phyloP scores from a whole-genome alignment of 768 basidiomycete species.

The Mrakia hoshinonis region DNA sequence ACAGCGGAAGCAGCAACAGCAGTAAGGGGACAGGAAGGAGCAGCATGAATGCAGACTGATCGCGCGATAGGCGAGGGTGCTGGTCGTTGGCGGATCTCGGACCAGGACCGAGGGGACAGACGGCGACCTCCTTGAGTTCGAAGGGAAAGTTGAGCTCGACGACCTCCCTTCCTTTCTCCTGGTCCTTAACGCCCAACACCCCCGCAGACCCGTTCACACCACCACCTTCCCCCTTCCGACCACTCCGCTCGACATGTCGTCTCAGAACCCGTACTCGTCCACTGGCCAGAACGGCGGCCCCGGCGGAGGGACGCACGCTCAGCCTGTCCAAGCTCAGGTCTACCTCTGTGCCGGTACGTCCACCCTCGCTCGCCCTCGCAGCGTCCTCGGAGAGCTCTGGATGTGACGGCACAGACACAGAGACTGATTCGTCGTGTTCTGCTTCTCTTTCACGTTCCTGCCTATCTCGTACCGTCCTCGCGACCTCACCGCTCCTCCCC shows the following conservation, averaged over 20 bases:
- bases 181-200: too few relatives aligned
- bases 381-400: not conserved
- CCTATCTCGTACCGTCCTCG: not conserved
- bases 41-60: too few relatives aligned
- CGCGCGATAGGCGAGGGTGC: too few relatives aligned
- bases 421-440: not conserved
- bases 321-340: slow-evolving; percentile 10
- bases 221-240: not conserved
- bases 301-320: slow-evolving; percentile 12
- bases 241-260: not conserved
- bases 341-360: slow-evolving; percentile 27
- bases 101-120: too few relatives aligned
- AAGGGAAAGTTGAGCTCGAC: too few relatives aligned
- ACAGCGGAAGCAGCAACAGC: not conserved
- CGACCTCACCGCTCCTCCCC: too few relatives aligned
- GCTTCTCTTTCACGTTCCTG: not conserved
- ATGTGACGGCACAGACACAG: too few relatives aligned
- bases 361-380: not conserved
- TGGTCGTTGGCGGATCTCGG: too few relatives aligned
- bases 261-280: not conserved
- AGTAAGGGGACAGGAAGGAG: not conserved
- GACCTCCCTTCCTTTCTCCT: too few relatives aligned
- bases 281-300: not conserved
- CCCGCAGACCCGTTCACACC: too few relatives aligned
- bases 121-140: too few relatives aligned